phyloP scores from a whole-genome alignment of 1,284 basidiomycete species.

The Melanopsichium pennsylvanicum region DNA sequence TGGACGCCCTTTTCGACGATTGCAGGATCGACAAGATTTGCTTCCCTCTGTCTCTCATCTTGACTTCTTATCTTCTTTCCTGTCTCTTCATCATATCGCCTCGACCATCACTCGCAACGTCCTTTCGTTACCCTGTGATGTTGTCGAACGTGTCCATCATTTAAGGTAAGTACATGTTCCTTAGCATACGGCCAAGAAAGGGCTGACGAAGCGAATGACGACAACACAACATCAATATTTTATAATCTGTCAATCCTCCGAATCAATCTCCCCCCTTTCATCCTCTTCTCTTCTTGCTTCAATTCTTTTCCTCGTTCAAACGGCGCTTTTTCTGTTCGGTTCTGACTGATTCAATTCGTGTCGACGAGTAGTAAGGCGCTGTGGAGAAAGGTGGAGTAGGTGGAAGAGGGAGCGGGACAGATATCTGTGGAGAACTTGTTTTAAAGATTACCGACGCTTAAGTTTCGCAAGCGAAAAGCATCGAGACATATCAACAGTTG shows the following conservation, averaged over 20 bases:
- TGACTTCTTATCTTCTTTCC: background rate
- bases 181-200: too few species aligned
- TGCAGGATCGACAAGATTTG: too few species aligned
- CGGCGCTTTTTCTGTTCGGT: background rate
- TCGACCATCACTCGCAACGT: background rate
- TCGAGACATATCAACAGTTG: conserved; percentile 55
- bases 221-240: conserved; percentile 14
- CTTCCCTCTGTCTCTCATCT: too few species aligned
- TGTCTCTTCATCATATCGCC: background rate
- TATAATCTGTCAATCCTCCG: conserved; percentile 53
- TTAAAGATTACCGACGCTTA: conserved; percentile 2
- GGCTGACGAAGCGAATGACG: conserved; percentile 35
- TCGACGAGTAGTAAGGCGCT: background rate
- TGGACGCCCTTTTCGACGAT: too few species aligned
- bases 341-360: conserved; percentile 5
- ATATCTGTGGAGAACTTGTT: conserved; percentile 14
- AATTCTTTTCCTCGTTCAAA: background rate
- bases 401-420: background rate
- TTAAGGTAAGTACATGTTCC: too few species aligned
- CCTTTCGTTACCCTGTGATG: too few species aligned
- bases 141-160: too few species aligned
- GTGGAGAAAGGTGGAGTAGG: background rate
- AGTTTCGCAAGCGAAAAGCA: conserved; percentile 57
- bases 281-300: background rate
- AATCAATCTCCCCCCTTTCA: background rate